Conservation (phyloP, 352 stramenopile species). For the Phytophthora multivora region DNA sequence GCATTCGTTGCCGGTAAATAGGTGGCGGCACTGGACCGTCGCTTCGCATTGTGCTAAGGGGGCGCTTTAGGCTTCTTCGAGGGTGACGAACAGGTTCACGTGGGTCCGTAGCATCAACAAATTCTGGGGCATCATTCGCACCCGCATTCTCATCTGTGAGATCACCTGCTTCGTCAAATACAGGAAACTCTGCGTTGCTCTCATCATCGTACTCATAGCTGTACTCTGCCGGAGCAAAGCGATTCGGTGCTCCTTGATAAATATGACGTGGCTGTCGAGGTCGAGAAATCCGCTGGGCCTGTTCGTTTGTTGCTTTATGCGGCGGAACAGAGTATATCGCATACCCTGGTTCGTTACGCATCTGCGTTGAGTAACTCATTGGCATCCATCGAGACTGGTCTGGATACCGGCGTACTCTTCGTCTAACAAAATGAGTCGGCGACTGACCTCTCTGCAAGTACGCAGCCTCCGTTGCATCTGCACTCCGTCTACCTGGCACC, state of each 20-base stretch:
- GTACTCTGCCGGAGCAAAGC: constrained; percentile 20
- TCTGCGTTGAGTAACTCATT: constrained; percentile 13
- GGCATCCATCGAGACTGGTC: constrained; percentile 21
- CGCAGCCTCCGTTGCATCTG: background rate
- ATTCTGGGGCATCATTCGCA: constrained; percentile 1
- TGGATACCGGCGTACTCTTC: constrained; percentile 23
- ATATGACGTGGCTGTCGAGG: constrained; percentile 8
- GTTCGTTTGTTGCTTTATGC: constrained; percentile 7
- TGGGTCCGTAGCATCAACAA: constrained; percentile 13
- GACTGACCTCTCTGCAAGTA: constrained; percentile 19
- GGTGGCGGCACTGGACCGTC: constrained; percentile 17
- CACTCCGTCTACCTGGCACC: background rate
- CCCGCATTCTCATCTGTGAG: constrained; percentile 23
- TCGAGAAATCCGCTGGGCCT: constrained; percentile 3
- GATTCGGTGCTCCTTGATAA: constrained; percentile 23
- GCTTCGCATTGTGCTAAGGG: constrained; percentile 23
- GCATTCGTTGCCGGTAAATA: constrained; percentile 38
- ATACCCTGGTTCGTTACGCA: constrained; percentile 17
- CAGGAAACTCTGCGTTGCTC: constrained; percentile 7
- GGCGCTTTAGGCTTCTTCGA: constrained; percentile 31
- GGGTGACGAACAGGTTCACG: constrained; percentile 18
- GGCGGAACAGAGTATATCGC: constrained; percentile 17
- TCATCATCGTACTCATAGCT: constrained; percentile 23
- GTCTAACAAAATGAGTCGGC: constrained; percentile 14
- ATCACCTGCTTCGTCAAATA: constrained; percentile 18